Percentiles rank a stretch among this genome's conserved stretches.
Conservation (phyloP, 352 stramenopile species). For the Achlya hypogyna region DNA sequence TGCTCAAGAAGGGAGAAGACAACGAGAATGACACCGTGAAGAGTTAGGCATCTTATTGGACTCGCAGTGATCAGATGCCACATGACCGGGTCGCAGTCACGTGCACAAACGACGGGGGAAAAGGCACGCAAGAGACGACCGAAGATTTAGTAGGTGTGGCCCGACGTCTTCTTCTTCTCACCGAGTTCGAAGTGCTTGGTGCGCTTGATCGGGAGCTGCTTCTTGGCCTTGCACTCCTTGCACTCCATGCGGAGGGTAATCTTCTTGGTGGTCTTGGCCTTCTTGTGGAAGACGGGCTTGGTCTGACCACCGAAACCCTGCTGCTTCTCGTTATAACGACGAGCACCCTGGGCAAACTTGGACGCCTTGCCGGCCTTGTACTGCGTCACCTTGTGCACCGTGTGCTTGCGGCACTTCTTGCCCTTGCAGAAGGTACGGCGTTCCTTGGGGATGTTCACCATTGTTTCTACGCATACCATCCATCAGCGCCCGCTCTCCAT, state of each 20-base stretch:
- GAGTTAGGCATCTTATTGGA: conserved; percentile 20
- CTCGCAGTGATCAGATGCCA: conserved; percentile 17
- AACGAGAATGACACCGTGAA: conserved; percentile 1
- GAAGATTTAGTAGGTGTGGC: conserved; percentile 93
- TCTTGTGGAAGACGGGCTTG: conserved; percentile 99
- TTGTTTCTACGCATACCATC: conserved; percentile 60
- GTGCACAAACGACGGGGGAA: background rate
- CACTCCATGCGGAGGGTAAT: conserved; percentile 98
- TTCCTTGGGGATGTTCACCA: conserved; percentile 99
- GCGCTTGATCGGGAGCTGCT: conserved; percentile 98
- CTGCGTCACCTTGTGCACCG: conserved; percentile 99
- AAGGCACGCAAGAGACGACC: conserved; percentile 4
- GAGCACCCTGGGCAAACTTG: conserved; percentile 96
- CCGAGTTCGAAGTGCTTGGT: conserved; percentile 99
- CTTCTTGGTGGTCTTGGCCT: conserved; percentile 99
- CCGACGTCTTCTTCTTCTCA: conserved; percentile 97
- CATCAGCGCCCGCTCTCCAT: conserved; percentile 4
- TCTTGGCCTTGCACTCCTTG: conserved; percentile 99
- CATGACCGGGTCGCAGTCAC: background rate
- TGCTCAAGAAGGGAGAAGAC: background rate
- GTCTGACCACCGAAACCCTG: conserved; percentile 99
- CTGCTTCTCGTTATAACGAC: conserved; percentile 99
- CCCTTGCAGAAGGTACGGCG: conserved; percentile 98
- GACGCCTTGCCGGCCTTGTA: conserved; percentile 99
- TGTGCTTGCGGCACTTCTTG: conserved; percentile 99